Evolutionary conservation across 2,329 filamentous ascomycete species (phyloP).

Genomic region (Penicillium capsulatum): DNA sequence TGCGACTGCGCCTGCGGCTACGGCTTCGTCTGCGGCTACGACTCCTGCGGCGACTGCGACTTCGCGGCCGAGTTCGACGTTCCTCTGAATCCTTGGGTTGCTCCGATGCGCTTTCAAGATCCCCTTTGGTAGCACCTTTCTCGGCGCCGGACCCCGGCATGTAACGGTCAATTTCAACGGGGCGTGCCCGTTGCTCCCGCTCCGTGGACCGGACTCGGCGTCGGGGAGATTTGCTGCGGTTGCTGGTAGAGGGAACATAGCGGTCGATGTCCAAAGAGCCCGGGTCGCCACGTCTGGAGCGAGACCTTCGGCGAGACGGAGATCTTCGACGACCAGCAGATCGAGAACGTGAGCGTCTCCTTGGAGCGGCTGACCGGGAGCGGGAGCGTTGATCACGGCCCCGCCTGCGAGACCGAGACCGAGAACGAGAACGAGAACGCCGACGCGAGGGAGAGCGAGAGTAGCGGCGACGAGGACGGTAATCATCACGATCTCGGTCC

Average conservation of each 20-base stretch:
- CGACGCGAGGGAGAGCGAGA: constrained; percentile 25
- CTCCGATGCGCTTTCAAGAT: neutral
- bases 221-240: constrained; percentile 40
- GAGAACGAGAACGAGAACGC: constrained; percentile 14
- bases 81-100: constrained; percentile 22
- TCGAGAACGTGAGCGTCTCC: constrained; percentile 21
- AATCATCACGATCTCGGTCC: constrained; percentile 21
- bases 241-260: constrained; percentile 41
- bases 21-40: constrained; percentile 18
- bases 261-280: constrained; percentile 41
- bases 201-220: constrained; percentile 38
- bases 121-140: constrained; percentile 15
- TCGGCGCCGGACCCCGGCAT: constrained; percentile 37
- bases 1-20: constrained; percentile 16
- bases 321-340: constrained; percentile 27
- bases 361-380: constrained; percentile 18
- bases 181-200: constrained; percentile 30
- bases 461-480: constrained; percentile 24
- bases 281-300: constrained; percentile 27
- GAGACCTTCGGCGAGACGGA: constrained; percentile 31
- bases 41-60: constrained; percentile 16
- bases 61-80: constrained; percentile 17
- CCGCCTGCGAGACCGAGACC: constrained; percentile 5
- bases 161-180: constrained; percentile 44
- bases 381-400: constrained; percentile 14